phyloP scores from a whole-genome alignment of 2,329 filamentous ascomycete species.

The Dichotomopilus funicola region DNA sequence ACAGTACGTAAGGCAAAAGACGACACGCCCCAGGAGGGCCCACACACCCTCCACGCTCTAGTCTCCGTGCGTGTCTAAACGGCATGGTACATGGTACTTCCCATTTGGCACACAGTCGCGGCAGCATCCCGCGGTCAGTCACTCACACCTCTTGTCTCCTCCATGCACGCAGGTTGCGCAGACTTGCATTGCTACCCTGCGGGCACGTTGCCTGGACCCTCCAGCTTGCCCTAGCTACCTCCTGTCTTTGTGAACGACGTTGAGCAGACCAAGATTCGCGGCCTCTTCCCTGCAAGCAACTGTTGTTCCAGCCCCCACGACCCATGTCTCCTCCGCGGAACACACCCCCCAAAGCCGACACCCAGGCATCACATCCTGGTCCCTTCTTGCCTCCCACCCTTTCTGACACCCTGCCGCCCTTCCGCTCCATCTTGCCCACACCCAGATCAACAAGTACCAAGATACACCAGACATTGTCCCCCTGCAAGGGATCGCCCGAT shows the following conservation, averaged over 20 bases:
- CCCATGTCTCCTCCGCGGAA: slow-evolving; percentile 5
- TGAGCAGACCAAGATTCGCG: slow-evolving; percentile 10
- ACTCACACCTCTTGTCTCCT: neutral
- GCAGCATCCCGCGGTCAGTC: neutral
- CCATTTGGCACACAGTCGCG: slow-evolving; percentile 10
- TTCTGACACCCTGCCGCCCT: too few species aligned
- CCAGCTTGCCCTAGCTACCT: too few species aligned
- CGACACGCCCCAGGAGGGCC: slow-evolving; percentile 8
- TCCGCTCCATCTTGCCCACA: too few species aligned
- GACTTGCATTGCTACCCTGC: slow-evolving; percentile 13
- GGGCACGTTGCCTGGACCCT: slow-evolving; percentile 8
- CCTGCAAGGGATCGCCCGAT: slow-evolving; percentile 18
- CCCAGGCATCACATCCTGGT: too few species aligned
- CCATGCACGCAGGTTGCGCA: slow-evolving; percentile 13
- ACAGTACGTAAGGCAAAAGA: slow-evolving; percentile 4
- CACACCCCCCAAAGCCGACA: neutral
- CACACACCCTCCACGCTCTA: slow-evolving; percentile 6
- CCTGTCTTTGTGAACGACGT: too few species aligned
- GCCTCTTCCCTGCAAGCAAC: slow-evolving; percentile 16
- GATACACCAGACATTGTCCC: slow-evolving; percentile 14
- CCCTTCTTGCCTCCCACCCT: too few species aligned
- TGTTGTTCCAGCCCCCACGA: slow-evolving; percentile 2
- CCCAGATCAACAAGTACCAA: slow-evolving; percentile 8
- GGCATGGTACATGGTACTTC: slow-evolving; percentile 18
- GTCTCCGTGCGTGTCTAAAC: neutral